Conservation (phyloP, 306 rosid genomes). For the Pyrus betulifolia region DNA sequence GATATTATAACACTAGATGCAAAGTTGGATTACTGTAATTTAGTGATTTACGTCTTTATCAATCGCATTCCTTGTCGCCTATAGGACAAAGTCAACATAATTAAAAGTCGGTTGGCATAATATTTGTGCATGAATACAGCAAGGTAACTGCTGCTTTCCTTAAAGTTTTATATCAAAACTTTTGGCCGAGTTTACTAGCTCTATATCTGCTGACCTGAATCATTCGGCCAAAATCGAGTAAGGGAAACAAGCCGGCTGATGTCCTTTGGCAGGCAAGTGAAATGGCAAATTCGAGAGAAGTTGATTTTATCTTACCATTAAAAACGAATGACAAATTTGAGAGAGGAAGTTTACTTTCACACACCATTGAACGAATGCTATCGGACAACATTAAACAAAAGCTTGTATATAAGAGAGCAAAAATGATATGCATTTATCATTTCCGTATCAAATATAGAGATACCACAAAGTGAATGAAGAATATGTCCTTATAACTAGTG, state of each 20-base stretch:
- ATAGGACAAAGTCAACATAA: not conserved
- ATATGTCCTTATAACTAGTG: too few relatives aligned
- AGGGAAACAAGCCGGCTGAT: not conserved
- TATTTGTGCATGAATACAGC: not conserved
- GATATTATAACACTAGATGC: too few relatives aligned
- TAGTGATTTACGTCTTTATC: not conserved
- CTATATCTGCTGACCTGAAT: not conserved
- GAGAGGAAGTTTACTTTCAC: too few relatives aligned
- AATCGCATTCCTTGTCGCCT: not conserved
- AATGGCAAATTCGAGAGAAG: not conserved
- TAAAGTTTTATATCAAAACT: not conserved
- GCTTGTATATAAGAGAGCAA: too few relatives aligned
- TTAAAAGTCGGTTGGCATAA: not conserved
- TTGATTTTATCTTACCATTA: not conserved
- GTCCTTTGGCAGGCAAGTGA: not conserved
- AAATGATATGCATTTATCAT: too few relatives aligned
- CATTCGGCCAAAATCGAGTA: not conserved
- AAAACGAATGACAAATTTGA: too few relatives aligned
- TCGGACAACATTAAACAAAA: too few relatives aligned
- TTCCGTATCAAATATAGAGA: too few relatives aligned
- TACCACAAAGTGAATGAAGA: too few relatives aligned
- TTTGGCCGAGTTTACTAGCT: not conserved
- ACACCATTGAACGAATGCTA: too few relatives aligned
- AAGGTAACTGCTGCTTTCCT: not conserved
- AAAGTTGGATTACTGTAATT: not conserved